Percentiles rank a stretch among this genome's conserved stretches.
These are phyloP conservation scores for Eucalyptus cloeziana DNA, from an alignment of 345 rosid species.

Conservation along the genomic window DNA sequence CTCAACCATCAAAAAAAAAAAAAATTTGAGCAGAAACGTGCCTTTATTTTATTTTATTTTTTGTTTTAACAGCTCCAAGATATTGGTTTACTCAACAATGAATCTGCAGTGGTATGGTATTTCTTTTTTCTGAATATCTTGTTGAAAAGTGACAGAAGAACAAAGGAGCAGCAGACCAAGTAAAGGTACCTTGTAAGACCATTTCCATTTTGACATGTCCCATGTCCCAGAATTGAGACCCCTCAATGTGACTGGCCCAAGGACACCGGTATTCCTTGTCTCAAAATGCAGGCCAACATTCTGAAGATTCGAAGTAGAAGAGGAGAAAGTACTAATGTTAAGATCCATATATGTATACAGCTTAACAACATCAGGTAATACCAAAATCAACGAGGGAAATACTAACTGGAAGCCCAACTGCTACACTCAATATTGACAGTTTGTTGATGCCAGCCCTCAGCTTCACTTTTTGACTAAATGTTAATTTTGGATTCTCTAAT, in stretches of 20 bases:
- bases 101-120: neutral
- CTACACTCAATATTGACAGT: slow-evolving; percentile 63
- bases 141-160: neutral
- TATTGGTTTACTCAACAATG: neutral
- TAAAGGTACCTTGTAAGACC: slow-evolving; percentile 83
- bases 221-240: slow-evolving; percentile 64
- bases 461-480: slow-evolving; percentile 54
- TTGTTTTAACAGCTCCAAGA: neutral
- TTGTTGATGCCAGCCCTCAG: slow-evolving; percentile 70
- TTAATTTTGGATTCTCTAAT: slow-evolving; percentile 39
- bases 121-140: neutral
- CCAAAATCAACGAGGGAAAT: neutral
- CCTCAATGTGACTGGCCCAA: slow-evolving; percentile 69
- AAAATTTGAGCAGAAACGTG: neutral
- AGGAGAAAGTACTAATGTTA: neutral
- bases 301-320: slow-evolving; percentile 15
- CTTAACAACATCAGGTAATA: neutral
- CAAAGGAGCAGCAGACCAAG: neutral
- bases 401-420: slow-evolving; percentile 84
- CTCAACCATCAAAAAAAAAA: neutral
- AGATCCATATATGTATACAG: neutral
- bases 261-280: slow-evolving; percentile 69
- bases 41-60: neutral
- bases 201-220: slow-evolving; percentile 81
- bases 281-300: slow-evolving; percentile 76